phyloP scores from a whole-genome alignment of 495 filamentous ascomycete species.

The Clohesyomyces aquaticus region DNA sequence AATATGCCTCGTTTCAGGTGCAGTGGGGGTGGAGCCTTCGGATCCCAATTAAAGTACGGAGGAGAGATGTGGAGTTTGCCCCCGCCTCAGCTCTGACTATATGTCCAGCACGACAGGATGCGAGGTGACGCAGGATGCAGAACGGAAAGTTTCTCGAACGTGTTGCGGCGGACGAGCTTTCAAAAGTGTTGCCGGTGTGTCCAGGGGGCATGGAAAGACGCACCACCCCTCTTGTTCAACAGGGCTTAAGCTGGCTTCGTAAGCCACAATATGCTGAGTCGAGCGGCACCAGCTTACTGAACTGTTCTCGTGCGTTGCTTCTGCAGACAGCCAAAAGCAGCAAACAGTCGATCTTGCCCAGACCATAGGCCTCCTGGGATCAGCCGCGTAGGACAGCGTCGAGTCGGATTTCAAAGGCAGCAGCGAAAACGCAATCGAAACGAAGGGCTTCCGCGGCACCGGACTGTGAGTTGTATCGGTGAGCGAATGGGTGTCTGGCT shows the following conservation, averaged over 20 bases:
- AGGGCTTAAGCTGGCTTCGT: slow-evolving; percentile 24
- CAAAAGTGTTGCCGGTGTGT: slow-evolving; percentile 16
- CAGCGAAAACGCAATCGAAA: neutral
- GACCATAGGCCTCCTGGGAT: neutral
- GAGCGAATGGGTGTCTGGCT: neutral
- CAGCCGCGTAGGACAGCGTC: neutral
- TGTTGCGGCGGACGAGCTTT: neutral
- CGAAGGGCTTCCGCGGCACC: neutral
- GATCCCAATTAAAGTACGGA: neutral
- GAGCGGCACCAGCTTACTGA: neutral
- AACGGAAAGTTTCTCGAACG: neutral
- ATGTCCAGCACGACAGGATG: neutral
- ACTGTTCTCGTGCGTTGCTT: slow-evolving; percentile 2
- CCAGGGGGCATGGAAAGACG: too few species aligned
- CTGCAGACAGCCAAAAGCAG: slow-evolving; percentile 8
- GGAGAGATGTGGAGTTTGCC: neutral
- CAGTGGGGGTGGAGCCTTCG: neutral
- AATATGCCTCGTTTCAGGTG: neutral
- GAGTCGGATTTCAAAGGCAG: slow-evolving; percentile 4
- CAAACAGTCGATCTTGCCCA: neutral
- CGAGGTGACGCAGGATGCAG: slow-evolving; percentile 13
- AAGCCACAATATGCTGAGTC: slow-evolving; percentile 19
- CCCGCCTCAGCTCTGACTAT: slow-evolving; percentile 10
- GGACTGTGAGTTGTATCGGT: neutral
- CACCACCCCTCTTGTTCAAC: slow-evolving; percentile 16